These are phyloP conservation scores for Cadophora sp. DNA, from an alignment of 2,329 filamentous ascomycete species.

Conservation along the genomic window DNA sequence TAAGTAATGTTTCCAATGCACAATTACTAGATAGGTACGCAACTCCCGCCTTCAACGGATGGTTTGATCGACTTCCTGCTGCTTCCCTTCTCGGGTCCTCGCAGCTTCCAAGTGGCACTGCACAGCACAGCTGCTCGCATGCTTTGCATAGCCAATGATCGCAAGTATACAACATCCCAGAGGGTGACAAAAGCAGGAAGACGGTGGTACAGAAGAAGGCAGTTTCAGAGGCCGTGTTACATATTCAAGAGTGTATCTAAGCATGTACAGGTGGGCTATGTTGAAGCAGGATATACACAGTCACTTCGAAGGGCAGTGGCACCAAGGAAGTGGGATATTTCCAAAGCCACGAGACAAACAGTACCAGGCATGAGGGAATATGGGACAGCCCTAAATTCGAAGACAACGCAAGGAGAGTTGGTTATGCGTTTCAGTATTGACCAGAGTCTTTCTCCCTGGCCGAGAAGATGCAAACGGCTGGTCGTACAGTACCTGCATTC, in stretches of 20 bases:
- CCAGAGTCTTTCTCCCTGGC: no score
- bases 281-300: not conserved
- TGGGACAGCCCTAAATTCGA: not conserved
- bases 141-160: slow-evolving; percentile 4
- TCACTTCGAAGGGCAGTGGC: slow-evolving; percentile 2
- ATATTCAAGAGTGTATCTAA: not conserved
- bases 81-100: slow-evolving; percentile 11
- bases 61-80: not conserved
- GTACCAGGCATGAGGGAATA: not conserved
- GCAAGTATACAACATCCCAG: not conserved
- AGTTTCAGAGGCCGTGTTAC: slow-evolving; percentile 10
- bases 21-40: not conserved
- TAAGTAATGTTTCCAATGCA: not conserved
- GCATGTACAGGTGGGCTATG: not conserved
- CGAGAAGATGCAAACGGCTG: slow-evolving; percentile 7
- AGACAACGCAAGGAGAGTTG: not conserved
- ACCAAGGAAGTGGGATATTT: not conserved
- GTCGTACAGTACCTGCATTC: slow-evolving; percentile 3
- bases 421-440: not conserved
- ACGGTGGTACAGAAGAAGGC: not conserved
- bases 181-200: slow-evolving; percentile 3
- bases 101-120: slow-evolving; percentile 10
- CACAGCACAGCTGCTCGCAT: not conserved
- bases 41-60: not conserved
- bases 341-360: not conserved